phyloP scores from a whole-genome alignment of 169 alveolate genomes.

The Cyclospora cayetanensis region DNA sequence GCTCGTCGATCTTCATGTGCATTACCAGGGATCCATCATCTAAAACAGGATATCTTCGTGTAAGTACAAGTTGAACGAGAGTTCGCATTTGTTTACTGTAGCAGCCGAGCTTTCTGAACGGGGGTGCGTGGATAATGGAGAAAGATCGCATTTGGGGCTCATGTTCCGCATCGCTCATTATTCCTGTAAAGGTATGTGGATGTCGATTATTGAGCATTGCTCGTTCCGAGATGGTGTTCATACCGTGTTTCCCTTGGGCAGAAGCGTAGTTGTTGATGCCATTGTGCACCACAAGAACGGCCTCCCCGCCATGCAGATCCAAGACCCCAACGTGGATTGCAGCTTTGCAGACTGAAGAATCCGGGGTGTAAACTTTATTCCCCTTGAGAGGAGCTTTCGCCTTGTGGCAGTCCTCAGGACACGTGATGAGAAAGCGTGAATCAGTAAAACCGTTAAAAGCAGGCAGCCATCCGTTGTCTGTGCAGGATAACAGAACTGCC shows the following conservation, averaged over 20 bases:
- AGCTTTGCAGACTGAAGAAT: slow-evolving; percentile 78
- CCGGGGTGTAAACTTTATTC: slow-evolving; percentile 74
- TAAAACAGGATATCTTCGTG: background rate
- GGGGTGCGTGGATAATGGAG: slow-evolving; percentile 80
- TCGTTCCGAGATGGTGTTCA: background rate
- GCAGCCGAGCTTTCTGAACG: slow-evolving; percentile 81
- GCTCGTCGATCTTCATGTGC: slow-evolving; percentile 80
- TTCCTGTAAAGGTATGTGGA: background rate
- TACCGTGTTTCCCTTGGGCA: slow-evolving; percentile 74
- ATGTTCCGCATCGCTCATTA: slow-evolving; percentile 61
- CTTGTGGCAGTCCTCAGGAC: slow-evolving; percentile 77
- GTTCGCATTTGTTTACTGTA: slow-evolving; percentile 63
- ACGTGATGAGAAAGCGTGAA: slow-evolving; percentile 65
- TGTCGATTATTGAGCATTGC: background rate
- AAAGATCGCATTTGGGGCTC: slow-evolving; percentile 85
- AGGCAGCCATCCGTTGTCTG: slow-evolving; percentile 67
- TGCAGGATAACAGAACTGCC: slow-evolving; percentile 75
- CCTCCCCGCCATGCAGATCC: slow-evolving; percentile 76
- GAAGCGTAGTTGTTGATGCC: slow-evolving; percentile 74
- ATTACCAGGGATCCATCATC: slow-evolving; percentile 81
- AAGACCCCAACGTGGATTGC: slow-evolving; percentile 78
- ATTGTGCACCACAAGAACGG: slow-evolving; percentile 74
- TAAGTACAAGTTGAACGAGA: background rate
- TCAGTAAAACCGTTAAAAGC: slow-evolving; percentile 70
- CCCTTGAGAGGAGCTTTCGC: slow-evolving; percentile 73